These are phyloP conservation scores for Rhizomucor pusillus DNA, from an alignment of 371 early-diverging fungal genomes.

Conservation along the genomic window DNA sequence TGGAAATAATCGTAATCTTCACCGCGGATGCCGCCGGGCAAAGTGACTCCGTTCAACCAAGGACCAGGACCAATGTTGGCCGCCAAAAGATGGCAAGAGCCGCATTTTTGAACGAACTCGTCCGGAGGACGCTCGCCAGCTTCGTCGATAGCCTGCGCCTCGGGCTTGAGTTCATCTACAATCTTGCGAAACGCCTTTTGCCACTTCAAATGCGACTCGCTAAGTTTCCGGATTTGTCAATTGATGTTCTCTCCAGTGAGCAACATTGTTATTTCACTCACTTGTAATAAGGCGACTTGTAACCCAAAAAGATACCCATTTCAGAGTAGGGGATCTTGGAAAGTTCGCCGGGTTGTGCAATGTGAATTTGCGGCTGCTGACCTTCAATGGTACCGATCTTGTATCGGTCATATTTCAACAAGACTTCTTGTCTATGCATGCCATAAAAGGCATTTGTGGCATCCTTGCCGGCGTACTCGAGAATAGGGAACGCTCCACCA, in stretches of 20 bases:
- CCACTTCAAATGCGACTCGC: conserved; percentile 58
- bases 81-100: conserved; percentile 28
- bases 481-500: conserved; percentile 80
- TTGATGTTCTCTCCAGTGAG: not conserved
- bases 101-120: conserved; percentile 48
- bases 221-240: conserved; percentile 6
- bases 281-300: conserved; percentile 62
- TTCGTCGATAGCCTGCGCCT: conserved; percentile 44
- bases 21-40: conserved; percentile 50
- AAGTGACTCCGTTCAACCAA: conserved; percentile 31
- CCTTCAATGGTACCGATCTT: conserved; percentile 52
- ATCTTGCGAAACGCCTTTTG: conserved; percentile 55
- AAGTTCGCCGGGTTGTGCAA: conserved; percentile 32
- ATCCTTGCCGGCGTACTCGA: conserved; percentile 75
- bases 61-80: conserved; percentile 42
- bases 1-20: conserved; percentile 71
- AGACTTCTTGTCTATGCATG: conserved; percentile 68
- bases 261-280: conserved; percentile 12
- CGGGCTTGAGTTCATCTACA: conserved; percentile 39
- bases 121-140: conserved; percentile 35
- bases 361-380: conserved; percentile 28
- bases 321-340: conserved; percentile 65
- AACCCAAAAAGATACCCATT: conserved; percentile 42
- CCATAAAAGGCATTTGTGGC: conserved; percentile 64
- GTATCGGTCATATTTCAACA: conserved; percentile 39